Evolutionary conservation across 192 early-diverging fungal genomes (phyloP).

Genomic region (Linnemannia schmuckeri): DNA sequence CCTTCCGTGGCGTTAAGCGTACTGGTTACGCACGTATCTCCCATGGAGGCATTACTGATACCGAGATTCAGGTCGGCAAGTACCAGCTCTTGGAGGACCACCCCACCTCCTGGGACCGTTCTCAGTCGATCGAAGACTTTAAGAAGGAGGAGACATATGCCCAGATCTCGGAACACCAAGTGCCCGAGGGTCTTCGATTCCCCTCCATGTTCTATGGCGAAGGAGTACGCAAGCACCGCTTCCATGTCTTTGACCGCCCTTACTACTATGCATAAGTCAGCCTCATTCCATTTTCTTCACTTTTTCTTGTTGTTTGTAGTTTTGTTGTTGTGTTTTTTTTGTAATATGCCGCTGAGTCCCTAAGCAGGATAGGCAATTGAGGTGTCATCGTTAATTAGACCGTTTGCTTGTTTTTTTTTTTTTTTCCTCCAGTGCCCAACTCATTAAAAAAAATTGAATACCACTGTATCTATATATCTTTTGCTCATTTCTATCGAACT

Average conservation of each 20-base stretch:
- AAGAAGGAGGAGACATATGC: conserved; percentile 69
- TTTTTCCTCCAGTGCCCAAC: background rate
- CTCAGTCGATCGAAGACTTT: conserved; percentile 44
- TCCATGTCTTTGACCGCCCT: conserved; percentile 85
- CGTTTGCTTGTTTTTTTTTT: background rate
- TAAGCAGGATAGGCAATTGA: conserved; percentile 1
- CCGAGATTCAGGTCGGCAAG: conserved; percentile 86
- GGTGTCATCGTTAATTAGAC: background rate
- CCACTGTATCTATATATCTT: background rate
- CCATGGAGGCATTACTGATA: conserved; percentile 86
- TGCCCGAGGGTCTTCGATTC: conserved; percentile 69
- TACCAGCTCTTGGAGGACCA: conserved; percentile 71
- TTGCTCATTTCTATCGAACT: too few species aligned
- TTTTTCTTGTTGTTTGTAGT: conserved; percentile 5
- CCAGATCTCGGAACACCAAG: conserved; percentile 68
- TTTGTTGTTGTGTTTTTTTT: background rate
- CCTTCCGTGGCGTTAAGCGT: conserved; percentile 81
- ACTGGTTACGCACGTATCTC: conserved; percentile 81
- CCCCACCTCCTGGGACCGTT: conserved; percentile 35
- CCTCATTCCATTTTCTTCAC: background rate
- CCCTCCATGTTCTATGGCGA: conserved; percentile 75
- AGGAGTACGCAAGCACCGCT: conserved; percentile 79
- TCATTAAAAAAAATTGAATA: background rate
- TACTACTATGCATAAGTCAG: conserved; percentile 70
- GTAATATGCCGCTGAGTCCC: conserved; percentile 7